These are phyloP conservation scores for Arachnopeziza araneosa DNA, from an alignment of 2,329 filamentous ascomycete species.

Conservation along the genomic window DNA sequence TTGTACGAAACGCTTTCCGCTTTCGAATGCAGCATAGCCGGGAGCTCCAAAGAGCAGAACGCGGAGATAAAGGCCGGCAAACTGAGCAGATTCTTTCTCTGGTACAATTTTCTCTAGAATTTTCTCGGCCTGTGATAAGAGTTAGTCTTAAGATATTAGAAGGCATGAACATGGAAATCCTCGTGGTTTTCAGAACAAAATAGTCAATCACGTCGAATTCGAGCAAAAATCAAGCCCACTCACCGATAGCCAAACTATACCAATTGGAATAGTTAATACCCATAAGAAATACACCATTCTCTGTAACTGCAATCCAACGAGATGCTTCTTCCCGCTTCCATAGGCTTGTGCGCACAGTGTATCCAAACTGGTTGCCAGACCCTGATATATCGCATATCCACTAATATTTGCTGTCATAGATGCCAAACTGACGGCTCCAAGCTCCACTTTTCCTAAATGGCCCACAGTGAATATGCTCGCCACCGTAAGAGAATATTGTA, in stretches of 20 bases:
- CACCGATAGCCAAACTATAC: constrained; percentile 58
- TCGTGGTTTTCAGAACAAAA: no score
- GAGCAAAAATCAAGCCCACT: not conserved
- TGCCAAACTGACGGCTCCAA: constrained; percentile 62
- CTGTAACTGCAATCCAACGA: constrained; percentile 80
- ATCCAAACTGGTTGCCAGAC: constrained; percentile 84
- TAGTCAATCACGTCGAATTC: no score
- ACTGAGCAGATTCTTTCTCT: constrained; percentile 60
- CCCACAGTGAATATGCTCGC: constrained; percentile 75
- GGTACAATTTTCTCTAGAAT: constrained; percentile 65
- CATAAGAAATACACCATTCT: constrained; percentile 76
- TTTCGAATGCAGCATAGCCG: constrained; percentile 71
- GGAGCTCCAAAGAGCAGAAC: constrained; percentile 66
- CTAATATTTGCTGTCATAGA: constrained; percentile 79
- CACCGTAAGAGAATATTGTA: constrained; percentile 82
- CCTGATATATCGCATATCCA: constrained; percentile 71
- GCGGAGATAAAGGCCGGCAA: constrained; percentile 70
- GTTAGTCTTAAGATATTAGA: no score
- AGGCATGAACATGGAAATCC: no score
- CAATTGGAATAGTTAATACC: constrained; percentile 66
- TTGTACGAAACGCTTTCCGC: constrained; percentile 73
- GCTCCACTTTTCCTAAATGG: constrained; percentile 63
- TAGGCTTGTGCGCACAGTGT: constrained; percentile 93
- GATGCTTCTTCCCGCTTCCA: constrained; percentile 80
- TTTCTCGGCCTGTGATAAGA: constrained; percentile 41